Base-by-base conservation (phyloP, 1,284 basidiomycete genomes). In the Coniferiporia sulphurascens region DNA sequence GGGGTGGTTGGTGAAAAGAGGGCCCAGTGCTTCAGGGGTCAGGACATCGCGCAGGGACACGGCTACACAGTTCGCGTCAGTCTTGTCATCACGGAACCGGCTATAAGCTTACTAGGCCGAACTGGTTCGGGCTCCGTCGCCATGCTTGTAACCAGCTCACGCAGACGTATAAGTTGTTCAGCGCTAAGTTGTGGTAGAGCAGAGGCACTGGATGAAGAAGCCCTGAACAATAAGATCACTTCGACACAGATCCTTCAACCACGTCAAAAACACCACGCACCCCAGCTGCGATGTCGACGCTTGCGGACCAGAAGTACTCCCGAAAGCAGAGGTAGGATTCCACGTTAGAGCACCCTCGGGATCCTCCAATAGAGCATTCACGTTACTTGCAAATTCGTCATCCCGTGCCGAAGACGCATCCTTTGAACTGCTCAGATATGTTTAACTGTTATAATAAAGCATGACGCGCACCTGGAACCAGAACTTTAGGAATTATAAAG, bases 401-500 rank as follows among this genome's bases (percentile, higher is more conserved):
- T 91, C 88, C 49, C 87, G 78, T 9, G 73, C 77, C n/a, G 80
- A 67, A n/a, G 84, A 84, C 19, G 80, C 83, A 69, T 90, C 85
- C 86, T 90, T 12, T 38, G 19, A 17, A 10, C 38, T n/a, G 21
- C 17, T 56, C n/a, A 55, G 21, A 27, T 22, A 19, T 35, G 55
- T 53, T 48, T 51, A 32, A 48, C 51, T 52, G 50, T 27, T 7
- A 46, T 43, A 6, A 27, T 50, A 43, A 32, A 58, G 10, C 27
- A 32, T 19, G 50, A 12, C 17, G 21, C 62, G 67, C 72, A 87
- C 89, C 86, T 91, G 89, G 79, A 92, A 76, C 89, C 89, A 92
- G 67, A 90, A 91, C 89, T 91, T 62, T 10, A 64, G 2, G 41
- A 3, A 3, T 21, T 56, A 41, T 49, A 15, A 56, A 41, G 43